A percentile compares a stretch with the other conserved stretches of the same genome.
Evolutionary conservation across 345 rosid species (phyloP).

Genomic region (Eucalyptus virginea): DNA sequence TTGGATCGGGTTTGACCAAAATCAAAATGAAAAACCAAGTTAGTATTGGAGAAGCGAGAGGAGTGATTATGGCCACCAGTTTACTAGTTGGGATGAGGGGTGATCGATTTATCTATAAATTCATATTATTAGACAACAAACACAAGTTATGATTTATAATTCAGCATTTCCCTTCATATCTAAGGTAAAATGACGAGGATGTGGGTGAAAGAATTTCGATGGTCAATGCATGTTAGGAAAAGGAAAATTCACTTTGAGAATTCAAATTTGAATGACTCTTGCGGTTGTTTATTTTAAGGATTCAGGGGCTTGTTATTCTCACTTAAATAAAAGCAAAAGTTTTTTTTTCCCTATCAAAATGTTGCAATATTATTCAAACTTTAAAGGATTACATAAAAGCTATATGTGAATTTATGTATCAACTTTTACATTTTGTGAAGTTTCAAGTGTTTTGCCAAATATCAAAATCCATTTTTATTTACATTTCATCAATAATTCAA

Average conservation of each 20-base stretch:
- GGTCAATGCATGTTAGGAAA: neutral
- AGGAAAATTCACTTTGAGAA: too few relatives aligned
- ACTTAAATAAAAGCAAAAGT: neutral
- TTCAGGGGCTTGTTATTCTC: neutral
- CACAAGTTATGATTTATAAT: too few relatives aligned
- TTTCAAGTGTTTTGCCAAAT: neutral
- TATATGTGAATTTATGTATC: neutral
- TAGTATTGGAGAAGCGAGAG: too few relatives aligned
- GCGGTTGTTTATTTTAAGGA: neutral
- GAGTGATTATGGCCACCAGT: too few relatives aligned
- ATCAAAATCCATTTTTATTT: neutral
- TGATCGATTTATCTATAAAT: neutral
- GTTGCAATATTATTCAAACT: neutral
- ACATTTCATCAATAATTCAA: neutral
- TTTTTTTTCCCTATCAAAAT: neutral
- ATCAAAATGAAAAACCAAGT: too few relatives aligned
- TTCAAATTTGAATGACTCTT: too few relatives aligned
- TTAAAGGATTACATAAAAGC: neutral
- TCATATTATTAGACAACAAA: neutral
- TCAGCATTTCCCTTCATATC: neutral
- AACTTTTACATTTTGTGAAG: neutral
- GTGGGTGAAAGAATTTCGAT: neutral
- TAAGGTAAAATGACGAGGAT: neutral
- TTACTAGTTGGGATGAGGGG: too few relatives aligned
- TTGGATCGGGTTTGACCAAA: too few relatives aligned